Evolutionary conservation across 768 basidiomycete genomes (phyloP), one percentile per base, ranked within the genome.

Genomic region (Dictyophora rubrovolvata): DNA sequence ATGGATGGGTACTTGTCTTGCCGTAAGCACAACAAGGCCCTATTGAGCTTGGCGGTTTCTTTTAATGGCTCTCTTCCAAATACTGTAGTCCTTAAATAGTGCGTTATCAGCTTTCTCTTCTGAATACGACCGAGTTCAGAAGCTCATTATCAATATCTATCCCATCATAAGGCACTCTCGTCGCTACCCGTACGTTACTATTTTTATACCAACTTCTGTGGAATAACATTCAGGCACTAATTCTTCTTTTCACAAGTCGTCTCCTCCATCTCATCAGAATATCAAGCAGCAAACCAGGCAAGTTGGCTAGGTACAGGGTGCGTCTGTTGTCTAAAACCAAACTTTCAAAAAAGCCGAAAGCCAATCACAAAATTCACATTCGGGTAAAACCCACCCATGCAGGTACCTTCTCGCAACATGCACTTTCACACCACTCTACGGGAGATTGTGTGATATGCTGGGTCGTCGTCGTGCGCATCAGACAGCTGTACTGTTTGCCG

Each of bases 271-370:
- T 89, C 86, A 0, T 89, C 87, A 0, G 86, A 89, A 52, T 89
- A 89, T 65, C 71, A 84, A 61, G 82, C 79, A 64, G 85, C 87
- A 5, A 82, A 89, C 66, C 85, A 90, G 69, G 86, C 85, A 0
- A 85, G 84, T 66, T 90, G 89, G 89, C 77, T 91, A 12, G 89
- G 89, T 51, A 90, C 89, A 42, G 75, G 85, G 85, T 88, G 70
- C 65, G 75, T 66, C 9, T 4, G 34, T 10, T 20, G 35, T 61
- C 33, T 21, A 28, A 1, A 35, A 47, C 2, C n/a, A n/a, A n/a
- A n/a, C n/a, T 49, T 34, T 16, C 35, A 37, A 37, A 37, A 37
- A 42, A 46, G 34, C 28, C 42, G 11, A n/a, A 52, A 11, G 17
- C 53, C 47, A 28, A 28, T 28, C 28, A 16, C 42, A 21, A 48